phyloP scores from a whole-genome alignment of 2,329 filamentous ascomycete species.

The Aspergillus transmontanensis region DNA sequence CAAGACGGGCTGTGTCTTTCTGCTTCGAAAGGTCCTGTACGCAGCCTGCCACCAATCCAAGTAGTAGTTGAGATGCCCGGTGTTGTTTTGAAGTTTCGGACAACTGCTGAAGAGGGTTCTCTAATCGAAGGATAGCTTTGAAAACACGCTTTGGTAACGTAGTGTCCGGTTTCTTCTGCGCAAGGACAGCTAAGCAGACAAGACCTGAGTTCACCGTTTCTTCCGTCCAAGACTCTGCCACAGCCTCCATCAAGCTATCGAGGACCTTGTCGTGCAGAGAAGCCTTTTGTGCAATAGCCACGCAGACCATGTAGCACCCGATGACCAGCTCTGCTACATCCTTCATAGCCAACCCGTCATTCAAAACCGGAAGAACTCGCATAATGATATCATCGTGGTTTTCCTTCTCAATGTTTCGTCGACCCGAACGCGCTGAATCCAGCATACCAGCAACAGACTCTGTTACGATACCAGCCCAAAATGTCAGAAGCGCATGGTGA shows the following conservation, averaged over 20 bases:
- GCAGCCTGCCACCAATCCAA: slow-evolving; percentile 41
- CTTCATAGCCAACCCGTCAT: slow-evolving; percentile 74
- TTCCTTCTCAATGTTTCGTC: slow-evolving; percentile 73
- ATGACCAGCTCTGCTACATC: slow-evolving; percentile 78
- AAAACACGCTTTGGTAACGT: slow-evolving; percentile 70
- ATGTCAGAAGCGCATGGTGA: slow-evolving; percentile 76
- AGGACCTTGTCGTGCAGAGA: slow-evolving; percentile 76
- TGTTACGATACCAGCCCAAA: slow-evolving; percentile 87
- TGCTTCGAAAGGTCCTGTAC: slow-evolving; percentile 36
- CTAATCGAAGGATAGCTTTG: slow-evolving; percentile 50
- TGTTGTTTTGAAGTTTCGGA: slow-evolving; percentile 38
- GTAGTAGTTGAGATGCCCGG: slow-evolving; percentile 36
- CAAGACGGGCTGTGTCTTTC: slow-evolving; percentile 47
- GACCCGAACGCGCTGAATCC: slow-evolving; percentile 74
- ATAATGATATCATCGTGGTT: slow-evolving; percentile 78
- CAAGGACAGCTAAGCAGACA: slow-evolving; percentile 77
- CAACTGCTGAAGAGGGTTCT: slow-evolving; percentile 35
- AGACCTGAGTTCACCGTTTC: slow-evolving; percentile 75
- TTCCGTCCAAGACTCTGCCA: slow-evolving; percentile 73
- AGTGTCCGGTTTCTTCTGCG: slow-evolving; percentile 73
- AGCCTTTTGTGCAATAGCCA: slow-evolving; percentile 82
- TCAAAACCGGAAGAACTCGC: slow-evolving; percentile 68
- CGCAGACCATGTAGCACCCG: slow-evolving; percentile 87
- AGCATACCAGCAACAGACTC: slow-evolving; percentile 84
- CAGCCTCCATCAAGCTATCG: slow-evolving; percentile 86